Percentiles rank a stretch among this genome's conserved stretches.
Evolutionary conservation across 495 filamentous ascomycete species (phyloP).

Genomic region (Daldinia decipiens): DNA sequence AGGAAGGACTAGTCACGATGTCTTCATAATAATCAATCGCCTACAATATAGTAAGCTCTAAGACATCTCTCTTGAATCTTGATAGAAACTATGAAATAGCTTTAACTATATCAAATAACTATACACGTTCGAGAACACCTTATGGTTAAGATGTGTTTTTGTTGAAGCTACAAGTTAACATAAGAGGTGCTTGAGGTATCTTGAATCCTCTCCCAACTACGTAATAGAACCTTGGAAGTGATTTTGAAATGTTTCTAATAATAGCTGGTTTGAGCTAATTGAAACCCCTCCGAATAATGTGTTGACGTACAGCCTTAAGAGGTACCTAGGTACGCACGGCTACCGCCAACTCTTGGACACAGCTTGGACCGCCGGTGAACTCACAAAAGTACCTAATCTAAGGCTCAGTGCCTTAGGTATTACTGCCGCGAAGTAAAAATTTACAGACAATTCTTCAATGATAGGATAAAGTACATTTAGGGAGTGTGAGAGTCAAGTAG

Average conservation of each 20-base stretch:
- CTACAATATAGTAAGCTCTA: background rate
- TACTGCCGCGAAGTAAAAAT: background rate
- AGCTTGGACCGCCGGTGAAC: background rate
- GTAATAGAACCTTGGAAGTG: background rate
- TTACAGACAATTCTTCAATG: background rate
- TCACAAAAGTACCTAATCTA: background rate
- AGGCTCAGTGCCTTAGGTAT: no score
- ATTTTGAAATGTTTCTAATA: background rate
- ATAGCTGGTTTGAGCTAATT: background rate
- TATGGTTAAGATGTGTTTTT: background rate
- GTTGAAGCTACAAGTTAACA: background rate
- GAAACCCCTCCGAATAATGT: no score
- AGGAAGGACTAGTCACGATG: background rate
- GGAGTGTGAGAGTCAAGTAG: background rate
- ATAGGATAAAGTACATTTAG: background rate
- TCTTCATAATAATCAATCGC: background rate
- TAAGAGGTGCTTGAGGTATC: background rate
- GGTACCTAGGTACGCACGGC: background rate
- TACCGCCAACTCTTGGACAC: background rate
- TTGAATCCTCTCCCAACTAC: background rate
- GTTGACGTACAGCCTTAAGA: no score
- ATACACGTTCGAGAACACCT: background rate
- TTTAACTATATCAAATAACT: background rate
- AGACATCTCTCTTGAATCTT: background rate
- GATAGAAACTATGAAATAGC: background rate